A percentile compares a stretch with the other conserved stretches of the same genome.
phyloP scores from a whole-genome alignment of 2,329 filamentous ascomycete species.

The Diaporthe vexans region DNA sequence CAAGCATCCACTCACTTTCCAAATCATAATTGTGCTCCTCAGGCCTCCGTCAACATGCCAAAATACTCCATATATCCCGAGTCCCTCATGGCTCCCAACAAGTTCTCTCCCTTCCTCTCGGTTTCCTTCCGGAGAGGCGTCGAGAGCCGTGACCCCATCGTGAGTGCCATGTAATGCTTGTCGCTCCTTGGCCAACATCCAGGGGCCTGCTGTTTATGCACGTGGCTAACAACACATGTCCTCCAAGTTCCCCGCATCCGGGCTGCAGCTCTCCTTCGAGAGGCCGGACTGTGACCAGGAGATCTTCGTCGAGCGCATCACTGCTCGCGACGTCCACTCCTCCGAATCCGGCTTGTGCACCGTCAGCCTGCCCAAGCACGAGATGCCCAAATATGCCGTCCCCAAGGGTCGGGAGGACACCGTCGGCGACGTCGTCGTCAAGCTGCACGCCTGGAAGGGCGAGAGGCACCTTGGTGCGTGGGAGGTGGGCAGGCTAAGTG shows the following conservation, averaged over 20 bases:
- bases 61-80: slow-evolving; percentile 37
- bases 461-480: slow-evolving; percentile 40
- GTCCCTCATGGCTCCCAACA: slow-evolving; percentile 37
- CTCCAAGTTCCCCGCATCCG: slow-evolving; percentile 37
- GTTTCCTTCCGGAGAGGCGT: slow-evolving; percentile 39
- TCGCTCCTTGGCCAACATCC: neutral
- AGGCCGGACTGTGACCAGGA: slow-evolving; percentile 31
- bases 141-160: slow-evolving; percentile 40
- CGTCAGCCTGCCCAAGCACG: slow-evolving; percentile 32
- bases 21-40: neutral
- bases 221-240: neutral
- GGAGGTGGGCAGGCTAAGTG: slow-evolving; percentile 42
- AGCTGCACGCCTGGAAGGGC: slow-evolving; percentile 43
- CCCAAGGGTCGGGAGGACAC: slow-evolving; percentile 1
- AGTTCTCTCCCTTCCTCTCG: slow-evolving; percentile 36
- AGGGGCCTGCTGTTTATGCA: neutral
- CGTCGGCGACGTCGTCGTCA: slow-evolving; percentile 35
- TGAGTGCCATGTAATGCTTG: neutral
- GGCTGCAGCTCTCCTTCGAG: slow-evolving; percentile 41
- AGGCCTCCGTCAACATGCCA: slow-evolving; percentile 24
- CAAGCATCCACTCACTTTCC: neutral
- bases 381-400: slow-evolving; percentile 33
- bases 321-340: slow-evolving; percentile 36
- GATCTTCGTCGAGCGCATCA: slow-evolving; percentile 39
- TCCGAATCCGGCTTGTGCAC: slow-evolving; percentile 37